Evolutionary conservation across 371 early-diverging fungal species (phyloP).

Genomic region (Mortierella sp.): DNA sequence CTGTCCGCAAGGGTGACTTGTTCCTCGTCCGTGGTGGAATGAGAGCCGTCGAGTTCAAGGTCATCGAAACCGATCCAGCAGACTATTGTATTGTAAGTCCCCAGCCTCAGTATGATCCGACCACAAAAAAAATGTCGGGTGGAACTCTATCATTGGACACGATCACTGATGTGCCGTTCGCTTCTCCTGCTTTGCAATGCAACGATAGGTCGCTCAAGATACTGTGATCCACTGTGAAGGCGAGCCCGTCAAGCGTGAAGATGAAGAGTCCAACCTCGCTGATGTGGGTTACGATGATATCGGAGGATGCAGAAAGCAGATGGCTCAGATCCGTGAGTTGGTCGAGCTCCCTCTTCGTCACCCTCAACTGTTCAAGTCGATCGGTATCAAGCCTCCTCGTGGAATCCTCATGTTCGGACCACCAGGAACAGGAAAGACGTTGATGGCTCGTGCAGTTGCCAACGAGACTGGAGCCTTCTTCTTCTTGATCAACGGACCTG

Average conservation of each 20-base stretch:
- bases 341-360: constrained; percentile 99
- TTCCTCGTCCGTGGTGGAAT: constrained; percentile 97
- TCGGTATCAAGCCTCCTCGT: constrained; percentile 99
- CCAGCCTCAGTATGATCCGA: background rate
- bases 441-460: constrained; percentile 84
- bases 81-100: constrained; percentile 96
- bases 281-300: constrained; percentile 99
- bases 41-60: constrained; percentile 99
- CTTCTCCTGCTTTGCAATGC: background rate
- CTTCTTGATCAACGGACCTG: constrained; percentile 98
- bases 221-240: constrained; percentile 99
- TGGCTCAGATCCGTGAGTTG: constrained; percentile 99
- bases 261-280: constrained; percentile 94
- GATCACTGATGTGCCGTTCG: background rate
- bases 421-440: constrained; percentile 96
- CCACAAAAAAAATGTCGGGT: background rate
- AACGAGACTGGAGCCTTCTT: constrained; percentile 87
- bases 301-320: constrained; percentile 99
- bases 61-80: constrained; percentile 95
- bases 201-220: constrained; percentile 86
- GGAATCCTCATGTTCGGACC: constrained; percentile 99
- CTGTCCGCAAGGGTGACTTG: constrained; percentile 94
- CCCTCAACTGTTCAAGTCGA: constrained; percentile 96
- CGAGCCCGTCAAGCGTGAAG: constrained; percentile 98
- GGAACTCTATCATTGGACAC: background rate